A percentile compares a stretch with the other conserved stretches of the same genome.
Evolutionary conservation across 2,329 filamentous ascomycete species (phyloP).

Genomic region (Trichoderma aggressivum): DNA sequence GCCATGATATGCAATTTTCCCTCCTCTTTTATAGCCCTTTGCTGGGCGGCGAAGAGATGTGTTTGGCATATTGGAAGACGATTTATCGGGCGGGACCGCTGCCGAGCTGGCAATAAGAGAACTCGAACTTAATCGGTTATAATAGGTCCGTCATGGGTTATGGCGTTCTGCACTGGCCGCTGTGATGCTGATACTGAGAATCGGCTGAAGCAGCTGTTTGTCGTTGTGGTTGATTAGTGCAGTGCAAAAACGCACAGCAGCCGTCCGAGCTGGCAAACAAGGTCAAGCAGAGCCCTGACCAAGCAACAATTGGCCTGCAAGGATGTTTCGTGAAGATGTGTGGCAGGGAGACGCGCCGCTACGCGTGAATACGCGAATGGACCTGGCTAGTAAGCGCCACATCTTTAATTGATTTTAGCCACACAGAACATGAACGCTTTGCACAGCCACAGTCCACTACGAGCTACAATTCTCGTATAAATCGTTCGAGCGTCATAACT

Average conservation of each 20-base stretch:
- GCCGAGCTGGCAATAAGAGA: conserved; percentile 10
- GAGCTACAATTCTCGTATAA: not conserved
- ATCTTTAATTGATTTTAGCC: conserved; percentile 34
- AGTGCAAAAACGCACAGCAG: not conserved
- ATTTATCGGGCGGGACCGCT: not conserved
- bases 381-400: conserved; percentile 24
- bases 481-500: conserved; percentile 13
- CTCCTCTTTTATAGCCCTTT: conserved; percentile 66
- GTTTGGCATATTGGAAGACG: conserved; percentile 52
- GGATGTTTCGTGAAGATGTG: conserved; percentile 8
- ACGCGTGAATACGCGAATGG: conserved; percentile 33
- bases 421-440: conserved; percentile 12
- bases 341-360: conserved; percentile 32
- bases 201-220: not conserved
- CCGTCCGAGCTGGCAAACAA: not conserved
- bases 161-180: not conserved
- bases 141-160: conserved; percentile 23
- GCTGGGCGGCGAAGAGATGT: conserved; percentile 57
- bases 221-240: not conserved
- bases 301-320: not conserved
- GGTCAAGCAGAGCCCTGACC: not conserved
- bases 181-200: not conserved
- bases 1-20: conserved; percentile 69
- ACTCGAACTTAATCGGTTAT: conserved; percentile 21
- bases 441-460: conserved; percentile 14